Conservation (phyloP, 768 basidiomycete species). For the Mycena galopus region DNA sequence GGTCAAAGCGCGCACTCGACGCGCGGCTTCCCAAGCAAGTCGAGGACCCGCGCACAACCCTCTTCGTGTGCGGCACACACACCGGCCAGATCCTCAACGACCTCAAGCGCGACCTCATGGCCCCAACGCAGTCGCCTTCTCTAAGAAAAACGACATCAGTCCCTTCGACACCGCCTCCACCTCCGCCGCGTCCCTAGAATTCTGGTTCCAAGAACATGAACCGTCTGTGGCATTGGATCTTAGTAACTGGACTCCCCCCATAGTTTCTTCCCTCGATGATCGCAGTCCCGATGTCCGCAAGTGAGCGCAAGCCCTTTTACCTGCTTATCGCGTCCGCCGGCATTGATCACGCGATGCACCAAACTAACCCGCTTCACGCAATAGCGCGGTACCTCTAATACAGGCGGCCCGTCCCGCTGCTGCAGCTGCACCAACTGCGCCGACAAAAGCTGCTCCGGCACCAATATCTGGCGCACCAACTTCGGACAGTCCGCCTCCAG, state of each 20-base stretch:
- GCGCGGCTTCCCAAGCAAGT: conserved; percentile 91
- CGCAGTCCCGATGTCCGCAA: conserved; percentile 93
- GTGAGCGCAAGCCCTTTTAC: conserved; percentile 86
- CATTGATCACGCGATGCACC: conserved; percentile 87
- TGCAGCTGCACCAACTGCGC: conserved; percentile 41
- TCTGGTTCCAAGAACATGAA: conserved; percentile 81
- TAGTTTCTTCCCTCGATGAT: conserved; percentile 90
- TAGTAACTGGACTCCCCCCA: conserved; percentile 69
- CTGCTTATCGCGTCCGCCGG: conserved; percentile 83
- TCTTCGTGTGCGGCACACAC: conserved; percentile 92
- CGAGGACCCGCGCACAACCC: conserved; percentile 87
- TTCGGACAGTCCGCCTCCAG: conserved; percentile 57
- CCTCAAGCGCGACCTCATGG: conserved; percentile 94
- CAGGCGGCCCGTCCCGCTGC: conserved; percentile 81
- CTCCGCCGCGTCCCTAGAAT: conserved; percentile 77
- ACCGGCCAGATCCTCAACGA: conserved; percentile 83
- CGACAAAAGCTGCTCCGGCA: conserved; percentile 43
- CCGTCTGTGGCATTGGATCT: conserved; percentile 73
- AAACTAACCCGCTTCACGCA: conserved; percentile 91
- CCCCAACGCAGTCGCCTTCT: conserved; percentile 89
- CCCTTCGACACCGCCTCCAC: conserved; percentile 86
- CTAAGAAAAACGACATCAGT: conserved; percentile 90
- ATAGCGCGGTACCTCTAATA: conserved; percentile 87
- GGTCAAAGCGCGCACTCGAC: conserved; percentile 90
- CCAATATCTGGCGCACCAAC: conserved; percentile 46